Evolutionary conservation across 495 filamentous ascomycete species (phyloP), one percentile per base, ranked within the genome.

Genomic region (Penicillium argentinense): DNA sequence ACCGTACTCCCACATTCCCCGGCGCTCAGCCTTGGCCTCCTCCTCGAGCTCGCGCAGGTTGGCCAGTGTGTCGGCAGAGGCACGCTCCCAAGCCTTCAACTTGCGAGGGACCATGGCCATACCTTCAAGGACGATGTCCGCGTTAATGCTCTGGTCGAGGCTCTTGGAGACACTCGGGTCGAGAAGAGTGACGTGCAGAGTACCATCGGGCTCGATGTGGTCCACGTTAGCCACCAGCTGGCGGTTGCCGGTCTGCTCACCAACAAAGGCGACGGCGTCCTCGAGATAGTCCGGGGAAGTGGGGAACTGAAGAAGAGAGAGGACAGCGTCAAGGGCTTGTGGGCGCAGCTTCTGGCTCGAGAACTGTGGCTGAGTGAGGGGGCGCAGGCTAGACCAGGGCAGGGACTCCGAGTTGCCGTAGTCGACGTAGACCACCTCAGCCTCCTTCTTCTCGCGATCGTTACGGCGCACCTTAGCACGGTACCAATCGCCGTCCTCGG

Each of bases 1-100:
- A 46, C 95, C 95, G 72, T 97, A 97, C 75, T 97, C 91, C 91
- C 91, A 97, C 76, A 96, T 92, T 33, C 95, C 95, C 42, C 81
- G 75, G 45, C 87, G 80, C 49, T 81, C 81, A 7, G 75, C 65
- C 76, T 89, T 93, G 3, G 95, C 93, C 67, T 83, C 75, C 12
- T 77, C 69, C 71, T 96, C 83, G 45, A 80, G 79, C 57, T 78
- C 75, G 49, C 72, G 81, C 45, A 96, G 74, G 43, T 68, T 60
- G 8, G 67, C 80, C 51, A 97, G 67, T 13, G 88, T 80, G 21
- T 87, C 83, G 45, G 76, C 76, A 18, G 83, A 85, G 6, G 83
- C 84, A 27, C 82, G 73, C 74, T 98, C 93, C 87, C 89, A 98
- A 3, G 83, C 75, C 77, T 87, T 91, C 61, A 96, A 66, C 77